Base-by-base conservation (phyloP, 371 early-diverging fungal species). In the Syncephalis plumigaleata region DNA sequence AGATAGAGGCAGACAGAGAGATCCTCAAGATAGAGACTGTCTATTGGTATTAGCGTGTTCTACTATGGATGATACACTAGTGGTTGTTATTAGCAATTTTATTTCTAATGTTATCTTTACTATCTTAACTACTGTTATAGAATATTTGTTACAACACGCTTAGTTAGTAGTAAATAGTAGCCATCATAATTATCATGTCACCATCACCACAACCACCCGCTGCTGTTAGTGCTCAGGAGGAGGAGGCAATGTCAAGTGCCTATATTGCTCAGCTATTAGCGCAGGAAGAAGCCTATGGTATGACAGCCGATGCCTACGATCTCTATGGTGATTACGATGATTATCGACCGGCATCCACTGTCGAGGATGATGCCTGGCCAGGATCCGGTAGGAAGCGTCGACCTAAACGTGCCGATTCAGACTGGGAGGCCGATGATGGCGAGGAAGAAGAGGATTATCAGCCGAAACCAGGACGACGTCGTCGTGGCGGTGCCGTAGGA, bases 231-330 rank as follows among this genome's bases (percentile, higher is more conserved):
- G 31, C 31, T 11, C 75, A 76, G 43, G 73, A 84, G 55, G 85
- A 84, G 53, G 85, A 82, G 46, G 81, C 73, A 53, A 72, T 84
- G 73, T 81, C 81, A 54, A 76, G 77, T 21, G 85, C 81, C 7
- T 57, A 77, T 22, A 84, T 84, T 59, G 85, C 85, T 42, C 68
- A 81, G 50, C 59, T 84, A 49, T 56, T 84, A 23, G 81, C 82
- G 7, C 76, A 81, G 55, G 81, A 84, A 39, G 63, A 61, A 1
- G 55, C 36, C 9, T 46, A 54, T 45, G 57, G 49, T 16, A 66
- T 60, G 44, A 65, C 49, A 11, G 59, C 66, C 0, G 55, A 52
- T 7, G 72, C 68, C 39, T 70, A 58, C 16, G 68, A 66, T 21
- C 71, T 65, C 49, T 66, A 64, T 15, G 68, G 65, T 17, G 64